Percentiles rank a stretch among this genome's conserved stretches.
phyloP scores from a whole-genome alignment of 1,284 basidiomycete species.

The Cutaneotrichosporon sp. region DNA sequence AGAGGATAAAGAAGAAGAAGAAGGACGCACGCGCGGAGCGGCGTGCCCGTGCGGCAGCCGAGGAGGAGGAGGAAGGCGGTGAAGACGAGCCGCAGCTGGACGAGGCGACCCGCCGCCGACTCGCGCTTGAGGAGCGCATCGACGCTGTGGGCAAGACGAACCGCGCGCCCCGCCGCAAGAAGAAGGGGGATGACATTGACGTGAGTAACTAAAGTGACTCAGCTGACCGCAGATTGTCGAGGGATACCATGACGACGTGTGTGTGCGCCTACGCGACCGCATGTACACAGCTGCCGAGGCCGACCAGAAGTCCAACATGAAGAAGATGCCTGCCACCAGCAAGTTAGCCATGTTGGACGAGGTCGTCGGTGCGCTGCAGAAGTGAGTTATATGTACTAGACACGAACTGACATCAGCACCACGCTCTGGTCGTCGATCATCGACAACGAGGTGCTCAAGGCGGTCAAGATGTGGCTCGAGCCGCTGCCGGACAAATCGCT shows the following conservation, averaged over 20 bases:
- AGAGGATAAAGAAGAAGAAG: constrained; percentile 56
- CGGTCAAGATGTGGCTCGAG: constrained; percentile 88
- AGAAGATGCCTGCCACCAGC: constrained; percentile 77
- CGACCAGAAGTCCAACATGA: constrained; percentile 76
- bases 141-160: constrained; percentile 82
- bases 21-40: constrained; percentile 41
- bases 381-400: constrained; percentile 60
- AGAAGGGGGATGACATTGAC: constrained; percentile 62
- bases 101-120: constrained; percentile 32
- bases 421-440: constrained; percentile 88
- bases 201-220: constrained; percentile 28
- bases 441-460: constrained; percentile 90
- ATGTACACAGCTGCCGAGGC: constrained; percentile 86
- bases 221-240: constrained; percentile 61
- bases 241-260: constrained; percentile 85
- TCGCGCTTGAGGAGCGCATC: constrained; percentile 54
- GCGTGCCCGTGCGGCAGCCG: constrained; percentile 34
- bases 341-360: constrained; percentile 83
- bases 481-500: constrained; percentile 88
- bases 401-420: constrained; percentile 57
- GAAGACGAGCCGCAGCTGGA: constrained; percentile 48
- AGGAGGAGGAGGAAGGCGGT: constrained; percentile 30
- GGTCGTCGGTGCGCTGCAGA: constrained; percentile 90
- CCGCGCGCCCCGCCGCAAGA: constrained; percentile 67
- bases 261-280: constrained; percentile 73